Evolutionary conservation across 441 rosid genomes (phyloP), one percentile per base, ranked within the genome.

Genomic region (Arabidopsis lyrata): DNA sequence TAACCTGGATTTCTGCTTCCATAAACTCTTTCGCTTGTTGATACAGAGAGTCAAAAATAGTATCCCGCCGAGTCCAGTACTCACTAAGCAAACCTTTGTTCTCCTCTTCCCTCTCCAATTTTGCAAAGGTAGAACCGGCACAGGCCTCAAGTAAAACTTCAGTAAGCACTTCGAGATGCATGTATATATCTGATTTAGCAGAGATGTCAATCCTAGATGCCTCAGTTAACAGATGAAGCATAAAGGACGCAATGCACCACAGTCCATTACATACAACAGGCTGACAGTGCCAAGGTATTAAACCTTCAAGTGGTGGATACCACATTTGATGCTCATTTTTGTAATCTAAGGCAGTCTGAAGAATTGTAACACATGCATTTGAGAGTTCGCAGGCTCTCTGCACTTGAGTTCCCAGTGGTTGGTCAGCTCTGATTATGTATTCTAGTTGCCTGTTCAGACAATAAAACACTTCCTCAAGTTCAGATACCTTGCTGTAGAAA

Each of bases 401-500:
- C 66, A 87, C 84, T 83, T 91, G 97, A 81, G 79, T 48, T 74
- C 76, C 82, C 63, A 79, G 79, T 59, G 87, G 84, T 75, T 87
- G 88, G 63, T 88, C 93, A 54, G 77, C 81, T 68, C 88, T 85
- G 82, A 91, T 63, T 73, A 93, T 48, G 85, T 83, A 87, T 47
- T 90, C 85, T 31, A 95, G 79, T 68, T 90, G 92, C 72, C 68
- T 86, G 71, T 86, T 91, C 73, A 93, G 75, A 83, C 97, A 91
- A 84, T 85, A 74, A 82, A 95, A 95, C 42, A 91, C 76, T 78
- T 90, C 93, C 79, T 93, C 95, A 75, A 95, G 90, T 77, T 91
- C 92, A 73, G 99, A 95, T 72, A 95, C 97, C 87, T 90, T 93
- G 76, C 98, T 95, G 76, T 88, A 95, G 81, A 95, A 95, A 18